Conservation (phyloP, 805 yeast species). For the Zygosaccharomyces gambellarensis region DNA sequence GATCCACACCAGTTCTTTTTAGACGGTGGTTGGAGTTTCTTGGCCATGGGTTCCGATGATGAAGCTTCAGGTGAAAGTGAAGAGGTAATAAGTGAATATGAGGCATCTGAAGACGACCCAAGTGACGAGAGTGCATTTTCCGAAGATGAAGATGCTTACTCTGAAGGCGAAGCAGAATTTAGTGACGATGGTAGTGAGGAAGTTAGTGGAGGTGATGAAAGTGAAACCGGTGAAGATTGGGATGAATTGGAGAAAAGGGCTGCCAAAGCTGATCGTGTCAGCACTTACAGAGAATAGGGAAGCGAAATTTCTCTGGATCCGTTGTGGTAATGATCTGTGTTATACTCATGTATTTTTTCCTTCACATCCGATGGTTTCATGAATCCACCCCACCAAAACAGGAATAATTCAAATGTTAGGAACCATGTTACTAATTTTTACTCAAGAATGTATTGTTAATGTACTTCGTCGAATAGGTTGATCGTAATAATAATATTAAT, state of each 20-base stretch:
- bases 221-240: slow-evolving; percentile 40
- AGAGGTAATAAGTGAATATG: slow-evolving; percentile 53
- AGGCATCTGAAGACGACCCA: slow-evolving; percentile 42
- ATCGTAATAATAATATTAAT: background rate
- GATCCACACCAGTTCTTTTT: slow-evolving; percentile 92
- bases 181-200: slow-evolving; percentile 34
- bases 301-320: background rate
- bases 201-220: slow-evolving; percentile 28
- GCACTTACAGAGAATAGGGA: slow-evolving; percentile 23
- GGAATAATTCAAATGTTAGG: background rate
- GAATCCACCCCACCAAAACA: background rate
- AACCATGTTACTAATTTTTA: background rate
- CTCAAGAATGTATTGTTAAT: background rate
- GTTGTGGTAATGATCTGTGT: slow-evolving; percentile 3
- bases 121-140: slow-evolving; percentile 39
- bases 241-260: slow-evolving; percentile 38
- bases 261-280: slow-evolving; percentile 37
- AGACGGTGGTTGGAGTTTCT: slow-evolving; percentile 95
- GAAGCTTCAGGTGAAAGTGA: slow-evolving; percentile 65
- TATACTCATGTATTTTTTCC: background rate
- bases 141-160: slow-evolving; percentile 35
- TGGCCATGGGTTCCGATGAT: slow-evolving; percentile 81
- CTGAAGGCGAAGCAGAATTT: slow-evolving; percentile 35
- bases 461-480: background rate
- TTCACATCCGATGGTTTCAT: background rate